These are phyloP conservation scores for Parmelia sp. DNA, from an alignment of 495 filamentous ascomycete genomes.

Conservation along the genomic window DNA sequence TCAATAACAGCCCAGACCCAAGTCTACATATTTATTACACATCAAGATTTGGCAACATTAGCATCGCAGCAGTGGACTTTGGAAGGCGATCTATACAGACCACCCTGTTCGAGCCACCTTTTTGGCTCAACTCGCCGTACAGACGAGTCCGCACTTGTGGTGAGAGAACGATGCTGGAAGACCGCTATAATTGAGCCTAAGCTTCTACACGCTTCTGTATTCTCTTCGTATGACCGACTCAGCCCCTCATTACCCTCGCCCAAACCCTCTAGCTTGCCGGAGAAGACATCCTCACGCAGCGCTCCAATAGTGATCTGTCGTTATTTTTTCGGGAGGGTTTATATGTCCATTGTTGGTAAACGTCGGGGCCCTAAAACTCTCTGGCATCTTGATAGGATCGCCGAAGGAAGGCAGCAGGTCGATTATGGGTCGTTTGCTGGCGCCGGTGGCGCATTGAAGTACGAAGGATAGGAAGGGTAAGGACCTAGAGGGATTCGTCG, in stretches of 20 bases:
- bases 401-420: background rate
- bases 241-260: background rate
- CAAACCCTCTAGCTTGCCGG: background rate
- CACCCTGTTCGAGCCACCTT: background rate
- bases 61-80: background rate
- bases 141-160: background rate
- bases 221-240: background rate
- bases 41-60: background rate
- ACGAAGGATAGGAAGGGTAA: background rate
- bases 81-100: background rate
- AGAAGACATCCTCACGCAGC: background rate
- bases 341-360: background rate
- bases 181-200: background rate
- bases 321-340: background rate
- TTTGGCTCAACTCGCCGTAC: background rate
- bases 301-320: background rate
- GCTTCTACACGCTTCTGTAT: background rate
- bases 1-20: background rate
- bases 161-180: background rate
- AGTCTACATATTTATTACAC: background rate
- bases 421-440: background rate
- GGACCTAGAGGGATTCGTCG: background rate
- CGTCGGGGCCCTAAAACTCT: background rate
- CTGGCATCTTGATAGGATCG: background rate
- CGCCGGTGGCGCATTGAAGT: background rate